Evolutionary conservation across 352 stramenopile species (phyloP).

Genomic region (Phytophthora hybrid): DNA sequence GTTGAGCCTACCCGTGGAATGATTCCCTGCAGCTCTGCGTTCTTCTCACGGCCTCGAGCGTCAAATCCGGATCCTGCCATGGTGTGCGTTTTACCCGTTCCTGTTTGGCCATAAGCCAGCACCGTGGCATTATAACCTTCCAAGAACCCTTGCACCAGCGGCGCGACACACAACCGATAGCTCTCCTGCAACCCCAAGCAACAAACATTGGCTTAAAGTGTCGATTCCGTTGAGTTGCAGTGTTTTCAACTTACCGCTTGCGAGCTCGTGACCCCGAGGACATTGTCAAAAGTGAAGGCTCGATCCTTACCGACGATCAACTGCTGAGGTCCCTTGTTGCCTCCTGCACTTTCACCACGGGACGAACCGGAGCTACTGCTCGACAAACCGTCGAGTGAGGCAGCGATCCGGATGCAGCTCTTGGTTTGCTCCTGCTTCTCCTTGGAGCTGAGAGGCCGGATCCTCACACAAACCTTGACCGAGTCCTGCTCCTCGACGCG

Average conservation of each 20-base stretch:
- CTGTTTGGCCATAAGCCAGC: conserved; percentile 88
- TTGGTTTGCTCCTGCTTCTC: conserved; percentile 78
- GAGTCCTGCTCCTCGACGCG: conserved; percentile 57
- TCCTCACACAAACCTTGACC: conserved; percentile 81
- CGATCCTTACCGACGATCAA: conserved; percentile 86
- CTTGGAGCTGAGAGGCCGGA: conserved; percentile 70
- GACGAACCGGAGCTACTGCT: conserved; percentile 26
- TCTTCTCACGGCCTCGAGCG: conserved; percentile 60
- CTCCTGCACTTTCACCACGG: conserved; percentile 4
- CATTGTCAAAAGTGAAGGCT: conserved; percentile 91
- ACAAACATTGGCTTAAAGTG: background rate
- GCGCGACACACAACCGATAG: conserved; percentile 72
- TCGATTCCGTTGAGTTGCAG: background rate
- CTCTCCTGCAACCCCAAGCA: conserved; percentile 50
- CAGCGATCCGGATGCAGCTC: conserved; percentile 75
- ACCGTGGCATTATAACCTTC: conserved; percentile 89
- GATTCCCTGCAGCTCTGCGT: conserved; percentile 74
- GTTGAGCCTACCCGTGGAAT: conserved; percentile 74
- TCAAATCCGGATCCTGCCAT: conserved; percentile 86
- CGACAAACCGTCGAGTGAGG: conserved; percentile 57
- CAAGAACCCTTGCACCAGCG: conserved; percentile 81
- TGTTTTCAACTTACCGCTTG: conserved; percentile 57
- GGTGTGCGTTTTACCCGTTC: conserved; percentile 96
- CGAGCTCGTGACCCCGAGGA: conserved; percentile 76
- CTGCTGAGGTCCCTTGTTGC: conserved; percentile 52